Conservation (phyloP, 1,139 yeast genomes). For the Scheffersomyces parashehatae region DNA sequence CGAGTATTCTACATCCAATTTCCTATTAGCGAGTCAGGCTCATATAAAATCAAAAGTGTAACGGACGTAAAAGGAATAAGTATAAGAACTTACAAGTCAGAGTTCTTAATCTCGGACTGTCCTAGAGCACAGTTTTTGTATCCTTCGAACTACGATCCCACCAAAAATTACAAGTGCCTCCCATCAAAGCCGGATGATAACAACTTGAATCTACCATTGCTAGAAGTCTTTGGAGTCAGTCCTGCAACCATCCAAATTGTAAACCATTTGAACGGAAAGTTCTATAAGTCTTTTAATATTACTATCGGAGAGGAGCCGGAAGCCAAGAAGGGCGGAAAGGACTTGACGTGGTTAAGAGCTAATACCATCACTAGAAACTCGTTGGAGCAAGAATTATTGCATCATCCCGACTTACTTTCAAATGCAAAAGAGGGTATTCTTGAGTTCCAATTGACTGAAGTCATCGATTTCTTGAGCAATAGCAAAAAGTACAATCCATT, state of each 20-base stretch:
- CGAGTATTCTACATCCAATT: constrained; percentile 50
- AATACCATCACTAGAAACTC: constrained; percentile 31
- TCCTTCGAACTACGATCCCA: constrained; percentile 24
- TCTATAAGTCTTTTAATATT: constrained; percentile 22
- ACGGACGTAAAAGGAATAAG: constrained; percentile 63
- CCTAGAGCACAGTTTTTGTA: constrained; percentile 63
- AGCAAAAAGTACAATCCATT: constrained; percentile 52
- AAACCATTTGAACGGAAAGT: constrained; percentile 54
- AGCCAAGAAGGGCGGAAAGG: constrained; percentile 6
- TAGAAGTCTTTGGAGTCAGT: constrained; percentile 70
- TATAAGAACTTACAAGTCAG: constrained; percentile 64
- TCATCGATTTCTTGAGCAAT: constrained; percentile 79
- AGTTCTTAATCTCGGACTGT: constrained; percentile 70
- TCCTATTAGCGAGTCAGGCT: constrained; percentile 70
- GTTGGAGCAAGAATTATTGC: constrained; percentile 37
- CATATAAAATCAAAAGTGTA: constrained; percentile 67
- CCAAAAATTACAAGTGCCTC: constrained; percentile 57
- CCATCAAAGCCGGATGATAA: constrained; percentile 42
- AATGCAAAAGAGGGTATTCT: constrained; percentile 55
- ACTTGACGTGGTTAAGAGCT: constrained; percentile 25
- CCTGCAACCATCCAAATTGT: constrained; percentile 69
- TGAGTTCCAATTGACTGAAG: constrained; percentile 63
- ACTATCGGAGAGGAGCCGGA: constrained; percentile 15
- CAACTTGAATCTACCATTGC: constrained; percentile 47
- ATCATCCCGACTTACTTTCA: constrained; percentile 21